Percentiles rank a stretch among this genome's conserved stretches.
Conservation (phyloP, 805 yeast species). For the Suhomyces prunicola region DNA sequence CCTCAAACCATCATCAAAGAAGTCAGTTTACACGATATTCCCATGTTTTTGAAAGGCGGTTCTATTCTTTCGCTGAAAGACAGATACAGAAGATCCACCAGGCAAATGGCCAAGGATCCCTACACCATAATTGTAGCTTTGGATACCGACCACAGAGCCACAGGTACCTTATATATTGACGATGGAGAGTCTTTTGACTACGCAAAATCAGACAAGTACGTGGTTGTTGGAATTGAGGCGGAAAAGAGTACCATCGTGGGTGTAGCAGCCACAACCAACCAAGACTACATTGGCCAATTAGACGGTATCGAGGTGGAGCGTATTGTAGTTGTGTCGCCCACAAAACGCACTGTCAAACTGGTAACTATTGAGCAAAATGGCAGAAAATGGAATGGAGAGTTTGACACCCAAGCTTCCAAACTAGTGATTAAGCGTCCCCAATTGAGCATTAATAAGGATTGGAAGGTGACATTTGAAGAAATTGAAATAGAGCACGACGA, state of each 20-base stretch:
- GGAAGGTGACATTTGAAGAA: slow-evolving; percentile 39
- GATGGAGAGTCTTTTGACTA: slow-evolving; percentile 77
- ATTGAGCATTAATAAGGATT: slow-evolving; percentile 43
- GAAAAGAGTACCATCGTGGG: slow-evolving; percentile 26
- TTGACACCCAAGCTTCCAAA: slow-evolving; percentile 10
- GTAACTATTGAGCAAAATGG: slow-evolving; percentile 38
- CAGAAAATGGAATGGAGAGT: slow-evolving; percentile 31
- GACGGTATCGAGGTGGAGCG: slow-evolving; percentile 50
- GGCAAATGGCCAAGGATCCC: slow-evolving; percentile 75
- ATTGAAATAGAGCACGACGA: slow-evolving; percentile 22
- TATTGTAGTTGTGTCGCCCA: slow-evolving; percentile 46
- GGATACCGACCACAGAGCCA: slow-evolving; percentile 46
- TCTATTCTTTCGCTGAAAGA: slow-evolving; percentile 63
- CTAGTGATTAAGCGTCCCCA: slow-evolving; percentile 48
- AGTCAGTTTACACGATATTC: slow-evolving; percentile 56
- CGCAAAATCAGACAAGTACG: slow-evolving; percentile 55
- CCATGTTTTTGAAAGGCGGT: slow-evolving; percentile 78
- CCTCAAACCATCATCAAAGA: slow-evolving; percentile 41
- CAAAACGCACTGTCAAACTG: slow-evolving; percentile 7
- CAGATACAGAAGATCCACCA: slow-evolving; percentile 76
- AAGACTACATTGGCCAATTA: slow-evolving; percentile 14
- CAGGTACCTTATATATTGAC: slow-evolving; percentile 67
- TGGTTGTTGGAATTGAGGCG: slow-evolving; percentile 40
- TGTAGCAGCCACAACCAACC: slow-evolving; percentile 6
- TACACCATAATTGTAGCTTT: slow-evolving; percentile 69